Evolutionary conservation across 1,284 basidiomycete genomes (phyloP).

Genomic region (Gomphus bonarii): DNA sequence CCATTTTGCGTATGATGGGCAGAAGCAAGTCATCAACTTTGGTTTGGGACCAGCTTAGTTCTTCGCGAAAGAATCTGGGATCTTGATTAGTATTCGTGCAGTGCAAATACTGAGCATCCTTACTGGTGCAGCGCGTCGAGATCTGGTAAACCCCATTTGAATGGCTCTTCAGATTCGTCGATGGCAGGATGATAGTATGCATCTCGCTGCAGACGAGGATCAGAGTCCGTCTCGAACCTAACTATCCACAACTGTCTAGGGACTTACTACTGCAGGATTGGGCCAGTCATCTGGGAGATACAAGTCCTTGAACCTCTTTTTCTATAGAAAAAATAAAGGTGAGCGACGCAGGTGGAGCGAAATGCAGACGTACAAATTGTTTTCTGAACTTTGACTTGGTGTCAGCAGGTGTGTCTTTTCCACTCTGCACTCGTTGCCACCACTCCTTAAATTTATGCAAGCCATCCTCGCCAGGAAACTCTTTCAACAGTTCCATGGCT

Average conservation of each 20-base stretch:
- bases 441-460: conserved; percentile 84
- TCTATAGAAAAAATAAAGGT: conserved; percentile 35
- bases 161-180: conserved; percentile 87
- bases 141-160: conserved; percentile 96
- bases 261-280: conserved; percentile 66
- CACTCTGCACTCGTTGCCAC: conserved; percentile 94
- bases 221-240: neutral
- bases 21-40: conserved; percentile 91
- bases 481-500: conserved; percentile 89
- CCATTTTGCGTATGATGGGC: conserved; percentile 90
- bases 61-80: conserved; percentile 69
- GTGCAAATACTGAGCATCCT: conserved; percentile 19
- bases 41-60: conserved; percentile 76
- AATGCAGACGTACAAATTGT: conserved; percentile 53
- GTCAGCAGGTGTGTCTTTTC: conserved; percentile 69
- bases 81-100: neutral
- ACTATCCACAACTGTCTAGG: neutral
- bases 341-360: neutral
- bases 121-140: conserved; percentile 82
- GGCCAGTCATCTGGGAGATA: conserved; percentile 83
- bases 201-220: conserved; percentile 47
- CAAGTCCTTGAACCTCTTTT: conserved; percentile 81
- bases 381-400: conserved; percentile 68
- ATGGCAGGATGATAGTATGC: conserved; percentile 90
- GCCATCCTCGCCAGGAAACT: conserved; percentile 81